Evolutionary conservation across 805 yeast species (phyloP).

Genomic region (Candida germanica): DNA sequence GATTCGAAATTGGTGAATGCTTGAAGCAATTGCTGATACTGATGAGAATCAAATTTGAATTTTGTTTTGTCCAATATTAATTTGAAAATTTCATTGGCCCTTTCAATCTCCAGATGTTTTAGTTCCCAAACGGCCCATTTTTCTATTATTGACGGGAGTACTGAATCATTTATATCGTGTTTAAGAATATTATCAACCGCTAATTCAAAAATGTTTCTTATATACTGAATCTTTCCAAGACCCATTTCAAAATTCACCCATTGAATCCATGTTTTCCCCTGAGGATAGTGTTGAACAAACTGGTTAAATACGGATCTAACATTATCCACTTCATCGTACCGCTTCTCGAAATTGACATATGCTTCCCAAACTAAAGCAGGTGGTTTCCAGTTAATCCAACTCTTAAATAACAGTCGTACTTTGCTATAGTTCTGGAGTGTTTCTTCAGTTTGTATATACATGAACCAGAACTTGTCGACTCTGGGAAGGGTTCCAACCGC

Average conservation of each 20-base stretch:
- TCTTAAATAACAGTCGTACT: constrained; percentile 62
- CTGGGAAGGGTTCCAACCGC: constrained; percentile 73
- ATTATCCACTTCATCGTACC: constrained; percentile 56
- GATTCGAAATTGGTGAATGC: constrained; percentile 59
- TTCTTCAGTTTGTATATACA: constrained; percentile 81
- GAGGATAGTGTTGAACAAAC: constrained; percentile 37
- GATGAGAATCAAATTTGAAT: constrained; percentile 25
- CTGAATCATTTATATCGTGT: constrained; percentile 15
- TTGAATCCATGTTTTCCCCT: constrained; percentile 59
- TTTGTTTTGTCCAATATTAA: constrained; percentile 40
- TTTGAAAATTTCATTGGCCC: constrained; percentile 57
- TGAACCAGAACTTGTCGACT: constrained; percentile 82
- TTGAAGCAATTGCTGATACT: constrained; percentile 32
- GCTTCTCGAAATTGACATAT: constrained; percentile 65
- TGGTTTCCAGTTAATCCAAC: constrained; percentile 85
- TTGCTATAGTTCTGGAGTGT: constrained; percentile 60
- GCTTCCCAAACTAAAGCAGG: constrained; percentile 66
- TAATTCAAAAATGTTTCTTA: constrained; percentile 63
- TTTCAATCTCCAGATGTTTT: constrained; percentile 53
- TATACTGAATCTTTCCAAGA: constrained; percentile 37
- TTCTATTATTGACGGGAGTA: constrained; percentile 36
- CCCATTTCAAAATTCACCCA: constrained; percentile 69
- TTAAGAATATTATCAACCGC: constrained; percentile 55
- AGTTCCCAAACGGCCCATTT: constrained; percentile 75
- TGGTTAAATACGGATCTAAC: constrained; percentile 58